phyloP scores from a whole-genome alignment of 345 rosid species.

The Camelina neglecta region DNA sequence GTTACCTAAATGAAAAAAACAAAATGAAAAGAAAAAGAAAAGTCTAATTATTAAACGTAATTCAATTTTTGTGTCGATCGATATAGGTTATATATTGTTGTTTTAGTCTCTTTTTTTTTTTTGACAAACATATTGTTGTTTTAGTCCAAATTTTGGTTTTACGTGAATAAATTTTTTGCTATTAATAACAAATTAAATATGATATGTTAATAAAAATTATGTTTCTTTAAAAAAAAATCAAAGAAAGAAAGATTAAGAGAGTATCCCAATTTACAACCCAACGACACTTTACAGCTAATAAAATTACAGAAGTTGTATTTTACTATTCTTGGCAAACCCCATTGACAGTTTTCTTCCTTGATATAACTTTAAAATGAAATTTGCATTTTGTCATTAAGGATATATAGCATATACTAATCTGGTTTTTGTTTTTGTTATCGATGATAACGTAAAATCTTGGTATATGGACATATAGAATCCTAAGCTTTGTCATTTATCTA shows the following conservation, averaged over 20 bases:
- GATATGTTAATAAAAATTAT: neutral
- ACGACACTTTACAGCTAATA: neutral
- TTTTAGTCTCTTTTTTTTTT: neutral
- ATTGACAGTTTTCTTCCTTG: neutral
- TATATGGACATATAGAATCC: conserved; percentile 9
- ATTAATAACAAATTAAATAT: neutral
- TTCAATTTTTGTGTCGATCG: neutral
- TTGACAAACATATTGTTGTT: neutral
- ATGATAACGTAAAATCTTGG: conserved; percentile 9
- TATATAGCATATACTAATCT: neutral
- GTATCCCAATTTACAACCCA: neutral
- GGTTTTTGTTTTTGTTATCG: neutral
- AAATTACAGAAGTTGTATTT: neutral
- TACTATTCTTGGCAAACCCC: neutral
- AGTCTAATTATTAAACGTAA: neutral
- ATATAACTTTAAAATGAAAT: neutral
- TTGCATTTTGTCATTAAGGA: neutral
- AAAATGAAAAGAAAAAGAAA: no score
- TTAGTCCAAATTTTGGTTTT: neutral
- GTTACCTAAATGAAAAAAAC: no score
- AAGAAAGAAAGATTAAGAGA: neutral
- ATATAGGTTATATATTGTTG: neutral
- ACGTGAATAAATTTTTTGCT: neutral
- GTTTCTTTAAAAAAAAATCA: neutral
- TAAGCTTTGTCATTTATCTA: conserved; percentile 3